A percentile compares a stretch with the other conserved stretches of the same genome.
These are phyloP conservation scores for Penicillium samsonianum DNA, from an alignment of 495 filamentous ascomycete genomes.

Conservation along the genomic window DNA sequence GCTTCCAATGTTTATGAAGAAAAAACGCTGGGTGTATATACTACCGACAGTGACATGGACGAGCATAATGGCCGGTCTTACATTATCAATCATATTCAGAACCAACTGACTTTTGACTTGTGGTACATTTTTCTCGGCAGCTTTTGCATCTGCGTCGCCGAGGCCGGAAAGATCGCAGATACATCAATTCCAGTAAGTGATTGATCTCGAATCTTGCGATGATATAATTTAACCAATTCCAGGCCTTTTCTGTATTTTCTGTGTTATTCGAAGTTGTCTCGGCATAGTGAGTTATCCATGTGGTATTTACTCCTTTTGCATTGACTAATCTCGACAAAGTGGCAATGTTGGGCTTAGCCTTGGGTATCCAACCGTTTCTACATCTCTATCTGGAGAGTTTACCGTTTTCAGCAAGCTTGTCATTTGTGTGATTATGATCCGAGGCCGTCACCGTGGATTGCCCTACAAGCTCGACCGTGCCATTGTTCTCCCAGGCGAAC, in stretches of 20 bases:
- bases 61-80: conserved; percentile 41
- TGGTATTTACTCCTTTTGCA: background rate
- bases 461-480: conserved; percentile 89
- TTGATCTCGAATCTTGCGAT: background rate
- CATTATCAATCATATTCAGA: conserved; percentile 56
- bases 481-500: conserved; percentile 72
- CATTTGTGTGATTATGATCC: conserved; percentile 83
- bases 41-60: conserved; percentile 47
- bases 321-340: conserved; percentile 18
- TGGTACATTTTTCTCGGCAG: conserved; percentile 66
- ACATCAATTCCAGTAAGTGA: conserved; percentile 42
- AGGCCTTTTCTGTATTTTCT: conserved; percentile 57
- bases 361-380: conserved; percentile 68
- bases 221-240: conserved; percentile 2
- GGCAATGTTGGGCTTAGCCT: conserved; percentile 87
- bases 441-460: conserved; percentile 84
- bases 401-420: conserved; percentile 76
- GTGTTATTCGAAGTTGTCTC: conserved; percentile 85
- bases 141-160: conserved; percentile 60
- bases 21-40: conserved; percentile 67
- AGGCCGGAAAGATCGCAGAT: conserved; percentile 52
- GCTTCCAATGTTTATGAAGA: conserved; percentile 69
- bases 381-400: conserved; percentile 76
- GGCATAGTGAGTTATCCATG: conserved; percentile 56
- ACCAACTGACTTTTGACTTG: conserved; percentile 63